phyloP scores from a whole-genome alignment of 2,329 filamentous ascomycete species.

The Colletotrichum sp. region DNA sequence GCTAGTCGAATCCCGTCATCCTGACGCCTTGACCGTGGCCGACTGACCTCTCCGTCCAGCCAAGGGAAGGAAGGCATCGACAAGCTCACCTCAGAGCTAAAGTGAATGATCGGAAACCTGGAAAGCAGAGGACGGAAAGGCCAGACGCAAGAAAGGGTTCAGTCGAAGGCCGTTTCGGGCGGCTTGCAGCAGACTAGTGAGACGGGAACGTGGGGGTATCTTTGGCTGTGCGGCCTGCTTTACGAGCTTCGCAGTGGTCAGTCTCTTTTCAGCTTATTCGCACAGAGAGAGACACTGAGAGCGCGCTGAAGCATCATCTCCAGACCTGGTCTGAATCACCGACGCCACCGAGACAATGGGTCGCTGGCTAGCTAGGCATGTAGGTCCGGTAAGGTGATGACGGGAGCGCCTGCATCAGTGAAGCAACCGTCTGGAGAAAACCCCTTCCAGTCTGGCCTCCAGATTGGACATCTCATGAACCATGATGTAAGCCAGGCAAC shows the following conservation, averaged over 20 bases:
- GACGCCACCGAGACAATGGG: not conserved
- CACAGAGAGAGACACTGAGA: not conserved
- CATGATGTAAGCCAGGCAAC: not conserved
- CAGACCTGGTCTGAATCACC: not conserved
- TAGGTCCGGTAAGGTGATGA: not conserved
- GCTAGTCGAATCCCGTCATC: slow-evolving; percentile 10
- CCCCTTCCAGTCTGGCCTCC: not conserved
- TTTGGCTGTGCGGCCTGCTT: not conserved
- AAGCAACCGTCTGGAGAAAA: not conserved
- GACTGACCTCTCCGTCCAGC: not conserved
- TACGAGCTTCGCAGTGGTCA: not conserved
- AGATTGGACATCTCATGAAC: not conserved
- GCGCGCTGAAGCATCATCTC: not conserved
- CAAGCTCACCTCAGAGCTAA: not conserved
- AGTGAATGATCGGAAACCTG: not conserved
- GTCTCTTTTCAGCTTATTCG: not conserved
- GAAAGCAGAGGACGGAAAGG: not conserved
- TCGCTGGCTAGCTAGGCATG: not conserved
- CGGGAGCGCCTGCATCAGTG: not conserved
- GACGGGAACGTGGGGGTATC: slow-evolving; percentile 8
- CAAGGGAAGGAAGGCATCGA: not conserved
- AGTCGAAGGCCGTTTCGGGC: slow-evolving; percentile 6
- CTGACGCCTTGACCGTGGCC: not conserved
- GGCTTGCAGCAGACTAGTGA: slow-evolving; percentile 11
- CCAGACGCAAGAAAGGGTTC: not conserved